Conservation (phyloP, 1,139 yeast species). For the Zygosaccharomyces sapae region DNA sequence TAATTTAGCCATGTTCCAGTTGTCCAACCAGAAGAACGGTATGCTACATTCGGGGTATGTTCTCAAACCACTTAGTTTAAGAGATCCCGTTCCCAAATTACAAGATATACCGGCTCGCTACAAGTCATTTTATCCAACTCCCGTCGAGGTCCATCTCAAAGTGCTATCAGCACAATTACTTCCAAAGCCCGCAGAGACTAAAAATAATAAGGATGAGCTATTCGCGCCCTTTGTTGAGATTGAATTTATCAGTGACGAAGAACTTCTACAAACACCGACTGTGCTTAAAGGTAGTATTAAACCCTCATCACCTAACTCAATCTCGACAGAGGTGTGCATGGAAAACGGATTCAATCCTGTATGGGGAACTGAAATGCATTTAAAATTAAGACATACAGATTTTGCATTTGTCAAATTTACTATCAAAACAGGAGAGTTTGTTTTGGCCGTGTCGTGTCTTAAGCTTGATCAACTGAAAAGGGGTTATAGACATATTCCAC, state of each 20-base stretch:
- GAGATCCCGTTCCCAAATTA: constrained; percentile 26
- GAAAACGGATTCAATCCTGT: constrained; percentile 81
- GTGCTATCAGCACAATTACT: constrained; percentile 83
- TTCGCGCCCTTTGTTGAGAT: constrained; percentile 28
- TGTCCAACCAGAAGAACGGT: constrained; percentile 40
- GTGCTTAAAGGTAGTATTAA: constrained; percentile 32
- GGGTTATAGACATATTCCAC: constrained; percentile 79
- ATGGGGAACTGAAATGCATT: constrained; percentile 59
- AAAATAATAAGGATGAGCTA: constrained; percentile 21
- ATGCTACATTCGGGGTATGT: constrained; percentile 58
- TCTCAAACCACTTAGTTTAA: constrained; percentile 54
- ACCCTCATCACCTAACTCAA: constrained; percentile 11
- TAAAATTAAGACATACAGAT: constrained; percentile 43
- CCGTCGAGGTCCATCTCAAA: constrained; percentile 39
- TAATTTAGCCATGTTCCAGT: constrained; percentile 77
- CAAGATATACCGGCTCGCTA: constrained; percentile 30
- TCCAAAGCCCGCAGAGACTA: constrained; percentile 57
- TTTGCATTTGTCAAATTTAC: constrained; percentile 52
- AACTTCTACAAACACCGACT: constrained; percentile 41
- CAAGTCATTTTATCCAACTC: constrained; percentile 16
- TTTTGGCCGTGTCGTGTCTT: constrained; percentile 57
- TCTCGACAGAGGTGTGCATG: constrained; percentile 29
- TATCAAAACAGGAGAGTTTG: constrained; percentile 42
- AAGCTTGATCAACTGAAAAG: constrained; percentile 55
- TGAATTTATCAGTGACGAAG: constrained; percentile 27